Conservation (phyloP, 2,329 filamentous ascomycete species). For the Colletotrichum sp. region DNA sequence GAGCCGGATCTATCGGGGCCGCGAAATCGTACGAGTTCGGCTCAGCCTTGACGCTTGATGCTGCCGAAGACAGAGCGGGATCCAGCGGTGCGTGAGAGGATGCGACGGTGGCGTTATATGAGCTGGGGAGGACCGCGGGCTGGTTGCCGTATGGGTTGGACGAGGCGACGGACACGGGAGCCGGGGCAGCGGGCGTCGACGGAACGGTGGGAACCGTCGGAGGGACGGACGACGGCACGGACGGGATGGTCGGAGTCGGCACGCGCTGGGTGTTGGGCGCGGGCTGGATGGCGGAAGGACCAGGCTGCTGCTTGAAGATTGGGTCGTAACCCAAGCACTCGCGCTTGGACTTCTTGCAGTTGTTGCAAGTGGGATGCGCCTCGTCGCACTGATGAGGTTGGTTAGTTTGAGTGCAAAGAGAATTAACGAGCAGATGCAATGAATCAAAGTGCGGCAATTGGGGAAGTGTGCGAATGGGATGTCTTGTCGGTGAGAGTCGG, state of each 20-base stretch:
- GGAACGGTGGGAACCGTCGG: conserved; percentile 21
- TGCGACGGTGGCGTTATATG: conserved; percentile 35
- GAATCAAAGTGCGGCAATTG: background rate
- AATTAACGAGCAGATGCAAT: background rate
- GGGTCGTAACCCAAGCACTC: conserved; percentile 88
- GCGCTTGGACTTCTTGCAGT: conserved; percentile 88
- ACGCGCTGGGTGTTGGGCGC: conserved; percentile 57
- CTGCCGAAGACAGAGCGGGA: conserved; percentile 28
- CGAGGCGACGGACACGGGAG: conserved; percentile 26
- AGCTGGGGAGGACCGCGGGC: conserved; percentile 47
- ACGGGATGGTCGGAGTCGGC: conserved; percentile 36
- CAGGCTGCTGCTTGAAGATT: conserved; percentile 79
- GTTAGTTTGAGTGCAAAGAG: background rate
- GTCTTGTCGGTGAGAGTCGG: background rate
- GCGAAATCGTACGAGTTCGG: conserved; percentile 57
- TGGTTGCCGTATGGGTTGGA: conserved; percentile 51
- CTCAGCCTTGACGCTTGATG: conserved; percentile 41
- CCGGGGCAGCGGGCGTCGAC: conserved; percentile 26
- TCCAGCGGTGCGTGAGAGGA: conserved; percentile 28
- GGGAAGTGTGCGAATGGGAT: background rate
- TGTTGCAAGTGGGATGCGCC: conserved; percentile 88
- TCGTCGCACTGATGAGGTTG: conserved; percentile 81
- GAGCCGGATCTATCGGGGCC: conserved; percentile 69
- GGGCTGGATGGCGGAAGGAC: conserved; percentile 75
- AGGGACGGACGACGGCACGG: conserved; percentile 38